Base-by-base conservation (phyloP, 2,329 filamentous ascomycete species). In the Orbilia blumenaviensis region DNA sequence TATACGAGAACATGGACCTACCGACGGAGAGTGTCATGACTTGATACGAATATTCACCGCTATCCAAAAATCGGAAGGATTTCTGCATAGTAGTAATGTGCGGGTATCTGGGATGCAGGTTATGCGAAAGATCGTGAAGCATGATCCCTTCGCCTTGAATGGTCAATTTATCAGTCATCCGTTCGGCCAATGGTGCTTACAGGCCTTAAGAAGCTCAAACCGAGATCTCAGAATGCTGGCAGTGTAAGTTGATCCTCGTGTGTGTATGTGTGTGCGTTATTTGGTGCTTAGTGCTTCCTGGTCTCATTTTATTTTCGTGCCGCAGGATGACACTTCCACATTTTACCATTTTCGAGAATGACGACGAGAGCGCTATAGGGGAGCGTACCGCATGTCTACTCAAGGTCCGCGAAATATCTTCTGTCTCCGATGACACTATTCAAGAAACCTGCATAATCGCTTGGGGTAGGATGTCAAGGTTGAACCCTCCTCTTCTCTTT, bases 361-460 rank as follows among this genome's bases (percentile, higher is more conserved):
- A 76, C 16, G 72, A 66, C 21, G 72, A 76, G 27, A 48, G 1
- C 29, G 60, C 72, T 6, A 54, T 36, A 52, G 41, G 56, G n/a
- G 72, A 76, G 27, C 60, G 73, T 50, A 77, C 61, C 36, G 38
- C 56, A 3, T 77, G 66, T 27, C 56, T 77, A 14, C 38, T 77
- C 9, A 71, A 66, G 27, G 41, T 66, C 16, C 67, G 66, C 8
- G 62, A 77, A 46, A 63, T 71, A 54, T 77, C 67, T 8, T 66
- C 73, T 3, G 34, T 48, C 5, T 48, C 66, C 12, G 67, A 72
- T 63, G 73, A 77, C 27, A 77, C 66, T 1, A 72, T 94, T 48
- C 90, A 93, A 60, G 94, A 98, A 82, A 94, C 92, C 16, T 90
- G 92, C 78, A 90, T 98, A 69, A 85, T 95, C 83, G 91, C 92